Base-by-base conservation (phyloP, 2,329 filamentous ascomycete species). In the Epichloe baconii region DNA sequence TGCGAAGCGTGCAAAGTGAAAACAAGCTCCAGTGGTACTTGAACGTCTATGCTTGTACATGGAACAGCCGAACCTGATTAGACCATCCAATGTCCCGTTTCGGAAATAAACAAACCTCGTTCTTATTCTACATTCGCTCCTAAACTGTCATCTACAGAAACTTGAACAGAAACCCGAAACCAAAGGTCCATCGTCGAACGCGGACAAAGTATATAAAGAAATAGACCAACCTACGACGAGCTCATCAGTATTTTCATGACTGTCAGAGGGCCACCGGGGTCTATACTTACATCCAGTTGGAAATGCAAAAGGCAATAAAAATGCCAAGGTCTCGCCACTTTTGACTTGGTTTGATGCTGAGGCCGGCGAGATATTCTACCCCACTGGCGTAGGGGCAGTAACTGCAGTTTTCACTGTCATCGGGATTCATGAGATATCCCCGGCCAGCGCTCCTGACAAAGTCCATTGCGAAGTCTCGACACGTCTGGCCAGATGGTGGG, bases 141-240 rank as follows among this genome's bases (percentile, higher is more conserved):
- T 15, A 38, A 5, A 8, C 36, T 3, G 36, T 38, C 26, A n/a
- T 5, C 34, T 45, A 52, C 14, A 52, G 23, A 40, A 41, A 48
- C 34, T 31, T 41, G 61, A 82, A 82, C 3, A 85, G 26, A 43
- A 67, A 68, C 0, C 78, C 78, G 52, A 88, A 72, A 0, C 84
- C 85, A 64, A 88, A 88, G 21, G 68, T 77, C 83, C 83, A 88
- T 7, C 82, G 77, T 56, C 75, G 76, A 50, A 88, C 78, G 17
- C 85, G 74, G 6, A 87, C 82, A 3, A 79, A 83, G 66, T 84
- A 89, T 52, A 88, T 80, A 61, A 89, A 88, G 67, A 88, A 86
- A 63, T 86, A 86, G 1, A 88, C 83, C 50, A 88, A 56, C 44
- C 52, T 53, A 37, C 17, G 14, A 38, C 5, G 14, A 14, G 36